A percentile compares a stretch with the other conserved stretches of the same genome.
phyloP scores from a whole-genome alignment of 1,284 basidiomycete genomes.

The Apiotrichum domesticum region DNA sequence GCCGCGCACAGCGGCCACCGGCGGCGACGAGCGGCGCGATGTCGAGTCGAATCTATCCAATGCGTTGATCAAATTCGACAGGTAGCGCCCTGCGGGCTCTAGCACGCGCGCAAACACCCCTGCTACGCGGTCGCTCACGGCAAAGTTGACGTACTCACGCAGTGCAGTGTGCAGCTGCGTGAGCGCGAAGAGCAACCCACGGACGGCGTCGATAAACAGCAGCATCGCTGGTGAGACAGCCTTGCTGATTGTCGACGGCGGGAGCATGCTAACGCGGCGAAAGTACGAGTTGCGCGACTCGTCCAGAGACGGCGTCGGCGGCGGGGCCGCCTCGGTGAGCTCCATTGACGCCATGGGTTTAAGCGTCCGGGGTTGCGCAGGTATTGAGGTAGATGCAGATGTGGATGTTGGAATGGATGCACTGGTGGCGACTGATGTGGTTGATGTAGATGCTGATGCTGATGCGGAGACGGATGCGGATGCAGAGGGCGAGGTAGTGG shows the following conservation, averaged over 20 bases:
- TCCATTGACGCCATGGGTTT: constrained; percentile 25
- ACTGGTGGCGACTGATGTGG: too few relatives aligned
- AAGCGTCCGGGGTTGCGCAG: constrained; percentile 4
- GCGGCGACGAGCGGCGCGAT: constrained; percentile 60
- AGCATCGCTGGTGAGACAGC: constrained; percentile 68
- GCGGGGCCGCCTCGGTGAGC: constrained; percentile 8
- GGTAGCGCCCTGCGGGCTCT: constrained; percentile 74
- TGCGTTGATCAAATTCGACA: constrained; percentile 77
- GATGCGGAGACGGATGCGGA: constrained; percentile 1
- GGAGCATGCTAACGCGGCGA: constrained; percentile 69
- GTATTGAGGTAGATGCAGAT: too few relatives aligned
- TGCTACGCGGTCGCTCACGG: constrained; percentile 78
- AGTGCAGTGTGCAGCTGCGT: constrained; percentile 88
- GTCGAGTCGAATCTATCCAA: constrained; percentile 88
- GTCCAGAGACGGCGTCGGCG: constrained; percentile 50
- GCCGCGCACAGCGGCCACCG: constrained; percentile 62
- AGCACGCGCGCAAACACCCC: constrained; percentile 75
- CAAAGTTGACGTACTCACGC: constrained; percentile 80
- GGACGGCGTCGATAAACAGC: constrained; percentile 74
- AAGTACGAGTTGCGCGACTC: constrained; percentile 90
- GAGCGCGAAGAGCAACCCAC: constrained; percentile 86
- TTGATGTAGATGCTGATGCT: too few relatives aligned
- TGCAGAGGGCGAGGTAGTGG: not conserved
- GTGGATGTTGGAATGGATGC: too few relatives aligned
- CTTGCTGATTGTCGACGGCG: constrained; percentile 60